Base-by-base conservation (phyloP, 495 filamentous ascomycete species). In the Hypomontagnella submonticulosa region DNA sequence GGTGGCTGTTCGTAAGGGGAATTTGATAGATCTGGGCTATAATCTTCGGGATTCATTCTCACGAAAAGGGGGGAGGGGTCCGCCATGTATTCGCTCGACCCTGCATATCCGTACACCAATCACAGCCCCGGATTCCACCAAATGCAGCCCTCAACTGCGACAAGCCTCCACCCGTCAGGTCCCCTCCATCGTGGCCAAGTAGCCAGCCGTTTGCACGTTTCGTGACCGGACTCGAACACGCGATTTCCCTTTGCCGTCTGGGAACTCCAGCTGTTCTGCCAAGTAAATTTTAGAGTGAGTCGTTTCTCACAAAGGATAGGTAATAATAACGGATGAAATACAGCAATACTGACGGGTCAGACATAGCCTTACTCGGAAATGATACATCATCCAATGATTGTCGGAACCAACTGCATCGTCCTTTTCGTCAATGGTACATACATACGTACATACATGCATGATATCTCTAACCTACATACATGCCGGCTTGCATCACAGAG, bases 61-160 rank as follows among this genome's bases (percentile, higher is more conserved):
- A 38, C 30, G 9, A 11, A 38, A 40, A 6, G 49, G 13, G 49
- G 34, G 46, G 16, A 16, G 16, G 27, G 34, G 36, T 11, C 3
- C n/a, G 3, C 36, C 33, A 58, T 55, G 53, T 12, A 57, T 34
- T 34, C 23, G 6, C 32, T 47, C 20, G 37, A 66, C 62, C 62
- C 62, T 66, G 63, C 63, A 67, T 61, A 52, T 23, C 41, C 12
- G 48, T 23, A 5, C 40, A 38, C 64, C 64, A 67, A 67, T 67
- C 52, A 57, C 3, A 48, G 6, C 23, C 20, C 48, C 43, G 34
- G 20, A 34, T 47, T 4, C 9, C 41, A 19, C 10, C 46, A 4
- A 49, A 67, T 43, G 34, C 52, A 48, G 46, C 34, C 32, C 53
- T 11, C 23, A 62, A n/a, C 57, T 37, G 64, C 47, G 64, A 67